Percentiles rank a stretch among this genome's conserved stretches.
These are phyloP conservation scores for Ziziphus jujuba DNA, from an alignment of 306 rosid genomes.

Conservation along the genomic window DNA sequence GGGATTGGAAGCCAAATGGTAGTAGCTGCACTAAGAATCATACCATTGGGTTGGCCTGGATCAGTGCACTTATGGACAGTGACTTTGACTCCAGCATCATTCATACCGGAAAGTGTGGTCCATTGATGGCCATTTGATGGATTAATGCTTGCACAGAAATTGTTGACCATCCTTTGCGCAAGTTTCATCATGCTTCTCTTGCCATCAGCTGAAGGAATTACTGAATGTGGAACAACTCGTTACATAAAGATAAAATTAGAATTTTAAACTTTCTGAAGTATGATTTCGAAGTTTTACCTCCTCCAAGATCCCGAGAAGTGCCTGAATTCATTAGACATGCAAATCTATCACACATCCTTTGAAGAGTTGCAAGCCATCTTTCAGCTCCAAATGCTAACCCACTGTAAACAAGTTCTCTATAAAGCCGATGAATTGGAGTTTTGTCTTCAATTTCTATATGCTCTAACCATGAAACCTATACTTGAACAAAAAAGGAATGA, in stretches of 20 bases:
- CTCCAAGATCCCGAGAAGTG: slow-evolving; percentile 76
- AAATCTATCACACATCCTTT: slow-evolving; percentile 79
- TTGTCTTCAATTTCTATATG: slow-evolving; percentile 89
- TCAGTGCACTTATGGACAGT: slow-evolving; percentile 74
- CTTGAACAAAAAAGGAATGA: slow-evolving; percentile 1
- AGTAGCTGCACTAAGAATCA: slow-evolving; percentile 87
- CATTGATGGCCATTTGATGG: slow-evolving; percentile 75
- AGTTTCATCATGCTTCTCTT: slow-evolving; percentile 95
- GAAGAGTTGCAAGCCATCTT: slow-evolving; percentile 75
- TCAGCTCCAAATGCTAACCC: slow-evolving; percentile 89
- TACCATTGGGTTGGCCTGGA: slow-evolving; percentile 86
- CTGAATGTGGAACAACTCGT: slow-evolving; percentile 30
- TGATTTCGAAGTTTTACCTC: slow-evolving; percentile 45
- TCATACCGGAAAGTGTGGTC: slow-evolving; percentile 76
- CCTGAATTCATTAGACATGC: slow-evolving; percentile 77
- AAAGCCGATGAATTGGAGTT: slow-evolving; percentile 67
- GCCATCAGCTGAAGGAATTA: slow-evolving; percentile 81
- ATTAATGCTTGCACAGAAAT: slow-evolving; percentile 79
- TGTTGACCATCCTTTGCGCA: slow-evolving; percentile 89
- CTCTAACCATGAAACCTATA: slow-evolving; percentile 89
- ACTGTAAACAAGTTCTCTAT: slow-evolving; percentile 57
- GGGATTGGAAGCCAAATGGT: slow-evolving; percentile 88
- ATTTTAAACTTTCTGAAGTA: neutral
- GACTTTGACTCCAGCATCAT: slow-evolving; percentile 80
- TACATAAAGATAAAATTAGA: neutral